Base-by-base conservation (phyloP, 83 land plant species). In the Picea engelmannii region DNA sequence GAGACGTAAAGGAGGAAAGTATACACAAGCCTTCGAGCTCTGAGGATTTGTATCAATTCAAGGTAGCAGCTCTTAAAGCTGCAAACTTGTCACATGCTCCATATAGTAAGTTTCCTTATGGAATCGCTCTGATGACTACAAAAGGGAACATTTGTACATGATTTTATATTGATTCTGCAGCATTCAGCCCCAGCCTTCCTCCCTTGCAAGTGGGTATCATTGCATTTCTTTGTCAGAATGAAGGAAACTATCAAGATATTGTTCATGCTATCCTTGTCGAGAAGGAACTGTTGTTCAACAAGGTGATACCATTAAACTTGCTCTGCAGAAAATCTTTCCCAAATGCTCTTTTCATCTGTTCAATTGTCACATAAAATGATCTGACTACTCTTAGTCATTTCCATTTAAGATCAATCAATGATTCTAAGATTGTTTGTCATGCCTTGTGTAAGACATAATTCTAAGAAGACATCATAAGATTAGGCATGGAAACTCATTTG, bases 41-140 rank as follows among this genome's bases (percentile, higher is more conserved):
- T 44, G 83, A 77, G 20, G 86, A 59, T 31, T 20, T 78, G 64
- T 25, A 18, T 40, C 24, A 66, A 25, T 81, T 82, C 55, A 66
- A 16, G 65, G 66, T 20, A n/a, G 81, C 85, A 44, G 99, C 99
- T 6, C 70, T 91, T 9, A 81, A 83, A 52, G 99, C 99, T 40
- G 99, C 99, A 18, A 95, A 96, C 73, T 75, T 21, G 40, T 83
- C 97, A 18, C 98, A 98, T 78, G 96, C 99, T 62, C 99, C 99
- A 47, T 98, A 98, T 89, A 96, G 93, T 76, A 71, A 78, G 17
- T 96, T 93, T 74, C 95, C 99, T 25, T 90, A 97, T n/a, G 98
- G 99, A 52, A 80, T 96, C 68, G 90, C 99, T 52, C 35, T 98
- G 63, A 49, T 81, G 75, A 95, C 92, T 52, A 64, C 7, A 20